Evolutionary conservation across 2,329 filamentous ascomycete species (phyloP).

Genomic region (Boeremia lycopersici): DNA sequence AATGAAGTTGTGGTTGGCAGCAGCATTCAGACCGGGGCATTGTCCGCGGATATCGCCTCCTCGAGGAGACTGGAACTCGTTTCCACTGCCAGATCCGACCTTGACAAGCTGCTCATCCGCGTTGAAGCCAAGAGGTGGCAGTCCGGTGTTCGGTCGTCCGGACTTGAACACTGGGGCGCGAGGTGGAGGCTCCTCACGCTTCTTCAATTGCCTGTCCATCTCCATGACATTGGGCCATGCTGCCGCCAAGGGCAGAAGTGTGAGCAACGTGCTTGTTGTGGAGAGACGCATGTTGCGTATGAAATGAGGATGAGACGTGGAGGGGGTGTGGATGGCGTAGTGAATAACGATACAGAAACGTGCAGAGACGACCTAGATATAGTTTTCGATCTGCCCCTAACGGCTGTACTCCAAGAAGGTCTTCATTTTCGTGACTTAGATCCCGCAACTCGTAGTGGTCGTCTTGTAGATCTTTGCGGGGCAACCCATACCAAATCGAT

Average conservation of each 20-base stretch:
- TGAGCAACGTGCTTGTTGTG: conserved; percentile 6
- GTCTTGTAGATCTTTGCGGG: conserved; percentile 8
- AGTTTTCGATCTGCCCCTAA: neutral
- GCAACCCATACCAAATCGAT: neutral
- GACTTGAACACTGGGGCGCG: conserved; percentile 14
- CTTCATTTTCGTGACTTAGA: neutral
- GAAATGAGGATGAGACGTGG: neutral
- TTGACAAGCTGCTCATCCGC: conserved; percentile 17
- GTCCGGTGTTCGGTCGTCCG: conserved; percentile 18
- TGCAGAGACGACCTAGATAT: neutral
- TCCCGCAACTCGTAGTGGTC: neutral
- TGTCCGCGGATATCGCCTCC: conserved; percentile 29
- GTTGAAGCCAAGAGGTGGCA: conserved; percentile 9
- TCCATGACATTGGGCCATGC: conserved; percentile 23
- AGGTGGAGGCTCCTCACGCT: conserved; percentile 19
- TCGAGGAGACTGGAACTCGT: conserved; percentile 12
- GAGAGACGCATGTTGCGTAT: neutral
- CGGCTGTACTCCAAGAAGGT: neutral
- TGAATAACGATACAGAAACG: neutral
- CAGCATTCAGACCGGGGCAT: conserved; percentile 40
- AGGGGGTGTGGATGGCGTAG: neutral
- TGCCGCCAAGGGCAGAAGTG: conserved; percentile 11
- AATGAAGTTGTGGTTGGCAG: conserved; percentile 43
- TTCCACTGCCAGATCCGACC: conserved; percentile 13
- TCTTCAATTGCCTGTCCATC: conserved; percentile 18